Base-by-base conservation (phyloP, 306 rosid species). In the Carpinus viminea region DNA sequence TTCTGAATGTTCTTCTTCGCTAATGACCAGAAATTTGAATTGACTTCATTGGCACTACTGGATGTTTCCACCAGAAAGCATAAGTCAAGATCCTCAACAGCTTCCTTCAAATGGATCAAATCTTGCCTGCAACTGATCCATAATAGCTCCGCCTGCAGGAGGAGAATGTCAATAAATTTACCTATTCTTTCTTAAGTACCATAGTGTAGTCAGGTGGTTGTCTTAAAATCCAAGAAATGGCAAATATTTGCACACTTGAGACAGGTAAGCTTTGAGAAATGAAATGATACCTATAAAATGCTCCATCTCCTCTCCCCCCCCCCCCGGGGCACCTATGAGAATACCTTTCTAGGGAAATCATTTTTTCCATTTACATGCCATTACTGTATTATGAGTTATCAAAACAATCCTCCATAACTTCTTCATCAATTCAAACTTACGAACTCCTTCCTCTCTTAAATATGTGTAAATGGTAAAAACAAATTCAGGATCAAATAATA, bases 61-160 rank as follows among this genome's bases (percentile, higher is more conserved):
- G 76, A 75, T 64, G 74, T 75, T 76, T 87, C 91, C 51, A 74
- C 75, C 16, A 80, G 76, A 57, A 86, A 81, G 85, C 91, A 83
- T n/a, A 81, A 75, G 41, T 80, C 86, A 66, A 75, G 70, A 76
- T 82, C 87, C 68, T 73, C 84, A 2, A 76, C 36, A 74, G 83
- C 82, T 79, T 87, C 85, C 79, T 79, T 85, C 82, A 86, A 81
- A 78, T 78, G 87, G 75, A 78, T 78, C 77, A 91, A 85, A 77
- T 89, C 96, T 78, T 83, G 80, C 86, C 82, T 82, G 87, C 98
- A 93, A 75, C 66, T 76, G 24, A 83, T 77, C 93, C 87, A 85
- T 72, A 95, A 75, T 21, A 85, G 74, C 80, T 90, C 90, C 24
- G 88, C 97, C 99, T 95, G 92, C 86, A 80, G 76, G n/a, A 79